These are phyloP conservation scores for Chrysanthemum seticuspe DNA, from an alignment of 129 eudicot genomes.

Conservation along the genomic window DNA sequence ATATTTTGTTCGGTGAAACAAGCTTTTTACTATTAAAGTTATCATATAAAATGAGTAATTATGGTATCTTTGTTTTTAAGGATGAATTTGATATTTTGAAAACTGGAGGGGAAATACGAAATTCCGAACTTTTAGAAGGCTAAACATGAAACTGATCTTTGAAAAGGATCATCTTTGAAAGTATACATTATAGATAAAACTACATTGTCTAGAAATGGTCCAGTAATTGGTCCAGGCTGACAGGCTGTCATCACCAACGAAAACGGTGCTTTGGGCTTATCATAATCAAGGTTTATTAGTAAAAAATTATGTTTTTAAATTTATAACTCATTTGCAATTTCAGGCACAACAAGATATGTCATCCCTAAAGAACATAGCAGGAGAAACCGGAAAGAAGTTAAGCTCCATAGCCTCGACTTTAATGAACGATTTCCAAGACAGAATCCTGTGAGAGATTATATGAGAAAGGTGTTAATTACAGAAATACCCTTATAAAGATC, in stretches of 20 bases:
- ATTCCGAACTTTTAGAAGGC: neutral
- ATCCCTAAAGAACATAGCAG: slow-evolving; percentile 86
- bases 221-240: neutral
- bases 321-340: slow-evolving; percentile 2
- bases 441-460: slow-evolving; percentile 54
- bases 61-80: neutral
- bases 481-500: slow-evolving; percentile 27
- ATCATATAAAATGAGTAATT: neutral
- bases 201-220: too few species aligned
- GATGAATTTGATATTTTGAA: neutral
- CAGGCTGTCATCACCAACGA: neutral
- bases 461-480: slow-evolving; percentile 25
- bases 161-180: too few species aligned
- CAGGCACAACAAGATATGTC: slow-evolving; percentile 98
- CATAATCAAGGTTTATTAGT: neutral
- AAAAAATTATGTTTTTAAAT: neutral
- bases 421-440: slow-evolving; percentile 85
- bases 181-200: too few species aligned
- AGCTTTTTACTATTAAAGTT: neutral
- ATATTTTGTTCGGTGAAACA: too few species aligned
- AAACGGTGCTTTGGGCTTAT: neutral
- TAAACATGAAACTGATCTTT: too few species aligned
- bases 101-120: neutral
- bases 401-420: slow-evolving; percentile 76
- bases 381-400: slow-evolving; percentile 92